Percentiles rank a stretch among this genome's conserved stretches.
Evolutionary conservation across 2,329 filamentous ascomycete genomes (phyloP).

Genomic region (Didymella exigua): DNA sequence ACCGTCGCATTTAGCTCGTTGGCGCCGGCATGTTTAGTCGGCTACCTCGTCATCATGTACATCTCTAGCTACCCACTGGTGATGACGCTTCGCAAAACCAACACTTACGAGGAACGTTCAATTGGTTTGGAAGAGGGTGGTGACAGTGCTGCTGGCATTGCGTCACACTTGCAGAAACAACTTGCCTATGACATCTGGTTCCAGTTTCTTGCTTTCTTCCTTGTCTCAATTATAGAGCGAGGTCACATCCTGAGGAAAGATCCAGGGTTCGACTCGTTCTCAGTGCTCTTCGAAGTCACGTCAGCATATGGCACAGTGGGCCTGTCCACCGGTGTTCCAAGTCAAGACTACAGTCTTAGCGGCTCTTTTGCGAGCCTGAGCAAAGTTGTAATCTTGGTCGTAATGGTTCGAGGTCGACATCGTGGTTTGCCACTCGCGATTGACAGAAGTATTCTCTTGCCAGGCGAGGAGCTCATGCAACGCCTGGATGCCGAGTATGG

Average conservation of each 20-base stretch:
- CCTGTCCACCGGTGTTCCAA: conserved; percentile 62
- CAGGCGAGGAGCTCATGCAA: conserved; percentile 44
- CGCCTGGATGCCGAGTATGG: conserved; percentile 40
- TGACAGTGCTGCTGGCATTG: conserved; percentile 22
- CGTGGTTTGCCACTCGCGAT: conserved; percentile 39
- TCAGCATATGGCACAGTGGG: conserved; percentile 68
- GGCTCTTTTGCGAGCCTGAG: conserved; percentile 61
- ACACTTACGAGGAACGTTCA: conserved; percentile 73
- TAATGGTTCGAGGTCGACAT: conserved; percentile 56
- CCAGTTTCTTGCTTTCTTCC: conserved; percentile 64
- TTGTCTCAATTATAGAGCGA: conserved; percentile 66
- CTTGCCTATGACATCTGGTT: conserved; percentile 71
- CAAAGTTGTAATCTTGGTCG: conserved; percentile 63
- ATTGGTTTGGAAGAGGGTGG: conserved; percentile 61
- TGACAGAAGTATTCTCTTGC: conserved; percentile 39
- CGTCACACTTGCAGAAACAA: conserved; percentile 65
- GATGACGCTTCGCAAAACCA: conserved; percentile 70
- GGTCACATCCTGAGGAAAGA: conserved; percentile 55
- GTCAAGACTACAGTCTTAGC: conserved; percentile 60
- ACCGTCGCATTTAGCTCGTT: conserved; percentile 65
- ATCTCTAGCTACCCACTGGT: conserved; percentile 67
- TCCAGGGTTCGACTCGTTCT: conserved; percentile 38
- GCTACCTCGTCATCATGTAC: conserved; percentile 71
- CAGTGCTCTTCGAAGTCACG: conserved; percentile 61
- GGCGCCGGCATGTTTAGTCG: conserved; percentile 62